These are phyloP conservation scores for Celoporthe dispersa DNA, from an alignment of 2,329 filamentous ascomycete species.

Conservation along the genomic window DNA sequence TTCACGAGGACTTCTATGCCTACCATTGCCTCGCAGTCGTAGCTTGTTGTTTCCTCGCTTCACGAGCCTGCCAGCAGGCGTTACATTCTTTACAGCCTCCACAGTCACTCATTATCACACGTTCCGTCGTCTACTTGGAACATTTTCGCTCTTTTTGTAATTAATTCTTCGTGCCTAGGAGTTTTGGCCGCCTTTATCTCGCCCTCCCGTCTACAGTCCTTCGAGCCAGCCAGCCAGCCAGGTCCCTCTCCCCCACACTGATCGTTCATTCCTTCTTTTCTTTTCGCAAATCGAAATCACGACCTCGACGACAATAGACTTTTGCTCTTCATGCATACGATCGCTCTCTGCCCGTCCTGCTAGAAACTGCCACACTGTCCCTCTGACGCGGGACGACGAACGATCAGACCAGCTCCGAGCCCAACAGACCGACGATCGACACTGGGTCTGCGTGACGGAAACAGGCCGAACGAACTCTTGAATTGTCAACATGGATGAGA, in stretches of 20 bases:
- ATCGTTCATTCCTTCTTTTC: not conserved
- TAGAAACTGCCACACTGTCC: constrained; percentile 4
- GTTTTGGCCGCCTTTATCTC: constrained; percentile 15
- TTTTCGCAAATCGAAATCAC: constrained; percentile 19
- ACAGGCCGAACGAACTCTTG: not conserved
- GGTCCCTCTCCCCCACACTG: not conserved
- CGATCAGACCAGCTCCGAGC: constrained; percentile 3
- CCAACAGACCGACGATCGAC: constrained; percentile 2
- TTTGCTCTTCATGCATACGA: constrained; percentile 18
- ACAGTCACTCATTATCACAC: constrained; percentile 40
- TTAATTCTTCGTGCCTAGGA: constrained; percentile 19
- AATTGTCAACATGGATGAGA: constrained; percentile 30
- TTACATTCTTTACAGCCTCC: constrained; percentile 56
- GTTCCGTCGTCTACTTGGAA: constrained; percentile 24
- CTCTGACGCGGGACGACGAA: not conserved
- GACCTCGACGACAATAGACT: constrained; percentile 25
- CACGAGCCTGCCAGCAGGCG: constrained; percentile 59
- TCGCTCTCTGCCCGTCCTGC: constrained; percentile 18
- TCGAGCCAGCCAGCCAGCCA: constrained; percentile 7
- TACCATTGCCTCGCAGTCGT: constrained; percentile 18
- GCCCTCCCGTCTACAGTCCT: constrained; percentile 6
- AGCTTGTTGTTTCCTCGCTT: constrained; percentile 26
- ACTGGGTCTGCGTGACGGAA: not conserved
- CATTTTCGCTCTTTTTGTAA: constrained; percentile 28
- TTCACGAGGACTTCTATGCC: constrained; percentile 30